Evolutionary conservation across 345 rosid species (phyloP), one percentile per base, ranked within the genome.

Genomic region (Euphorbia peplus): DNA sequence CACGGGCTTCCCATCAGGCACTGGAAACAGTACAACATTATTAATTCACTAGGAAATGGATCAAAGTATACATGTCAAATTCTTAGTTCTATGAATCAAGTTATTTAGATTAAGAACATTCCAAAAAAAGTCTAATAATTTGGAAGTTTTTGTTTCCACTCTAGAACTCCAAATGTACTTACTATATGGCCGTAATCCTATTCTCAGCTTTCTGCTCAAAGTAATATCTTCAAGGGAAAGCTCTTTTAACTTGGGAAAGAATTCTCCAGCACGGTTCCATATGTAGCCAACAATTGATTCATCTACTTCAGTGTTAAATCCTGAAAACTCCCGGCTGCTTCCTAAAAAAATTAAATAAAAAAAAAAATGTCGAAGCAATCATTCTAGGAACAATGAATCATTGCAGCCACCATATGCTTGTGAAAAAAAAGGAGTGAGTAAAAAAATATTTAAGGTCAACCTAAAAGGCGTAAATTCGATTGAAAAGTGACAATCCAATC

Each of bases 131-230:
- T 53, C 26, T 21, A 22, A 24, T 21, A 6, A 53, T 53, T 22
- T 19, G 57, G 21, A 25, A 60, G 19, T 60, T 60, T 22, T 28
- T 46, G 48, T 46, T 41, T 56, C n/a, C 46, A 52, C 56, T 35
- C 53, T 21, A 54, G 7, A 74, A 41, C 22, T 63, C 3, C 10
- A 54, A 14, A 39, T 42, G 22, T 13, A 72, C 98, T 90, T 86
- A 90, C 98, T 88, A 82, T 87, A 93, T 67, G 97, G 98, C 60
- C 97, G 97, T 69, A 93, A 82, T 46, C 98, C 98, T 25, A 93
- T 79, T 81, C 97, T 93, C 87, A 87, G 91, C 81, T 89, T 84
- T 78, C 90, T 77, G 72, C 75, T 73, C 69, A 63, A 51, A 42
- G 76, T 75, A 52, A 86, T 70, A 72, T 85, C 85, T 32, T 70